Evolutionary conservation across 1,284 basidiomycete genomes (phyloP), one percentile per base, ranked within the genome.

Genomic region (Ceratobasidium sp.): DNA sequence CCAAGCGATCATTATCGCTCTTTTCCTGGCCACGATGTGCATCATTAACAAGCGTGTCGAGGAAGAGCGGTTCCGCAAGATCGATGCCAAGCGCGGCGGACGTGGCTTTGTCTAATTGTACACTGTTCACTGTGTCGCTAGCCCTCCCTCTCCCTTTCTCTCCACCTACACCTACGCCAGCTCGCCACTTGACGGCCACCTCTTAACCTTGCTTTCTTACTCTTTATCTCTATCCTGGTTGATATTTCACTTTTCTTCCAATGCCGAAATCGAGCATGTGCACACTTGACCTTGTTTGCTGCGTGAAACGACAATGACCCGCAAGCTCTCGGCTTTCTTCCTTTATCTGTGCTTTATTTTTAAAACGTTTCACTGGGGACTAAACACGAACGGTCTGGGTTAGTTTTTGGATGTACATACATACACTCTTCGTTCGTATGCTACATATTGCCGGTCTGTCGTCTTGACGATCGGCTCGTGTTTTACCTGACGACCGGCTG

Each of bases 1-100:
- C 81, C 92, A 92, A 86, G 88, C 89, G n/a, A 85, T 94, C 76
- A 83, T 93, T 72, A 81, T 91, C 55, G 83, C 84, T 72, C 83
- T 95, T 75, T 87, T 94, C 80, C 82, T 96, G 62, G 87, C 90
- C 8, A 89, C 92, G 30, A 84, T 92, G 73, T 94, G 92, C 82
- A 86, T 95, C 62, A 93, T 96, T 79, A 92, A 91, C 78, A 89
- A 87, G 92, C 86, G 92, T 76, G 82, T 89, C 78, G 90, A 93
- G 80, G 84, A 87, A 72, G 90, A 92, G 76, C 88, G 93, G 45
- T 94, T 95, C 85, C 89, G 87, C 83, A 90, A 85, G 82, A 95
- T 95, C 76, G 92, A 95, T 77, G 86, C 87, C 74, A 96, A 95
- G 82, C 89, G 91, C 75, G 92, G 92, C 74, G 91, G 91, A 69